Evolutionary conservation across 2,329 filamentous ascomycete genomes (phyloP).

Genomic region (Juglanconis oblonga): DNA sequence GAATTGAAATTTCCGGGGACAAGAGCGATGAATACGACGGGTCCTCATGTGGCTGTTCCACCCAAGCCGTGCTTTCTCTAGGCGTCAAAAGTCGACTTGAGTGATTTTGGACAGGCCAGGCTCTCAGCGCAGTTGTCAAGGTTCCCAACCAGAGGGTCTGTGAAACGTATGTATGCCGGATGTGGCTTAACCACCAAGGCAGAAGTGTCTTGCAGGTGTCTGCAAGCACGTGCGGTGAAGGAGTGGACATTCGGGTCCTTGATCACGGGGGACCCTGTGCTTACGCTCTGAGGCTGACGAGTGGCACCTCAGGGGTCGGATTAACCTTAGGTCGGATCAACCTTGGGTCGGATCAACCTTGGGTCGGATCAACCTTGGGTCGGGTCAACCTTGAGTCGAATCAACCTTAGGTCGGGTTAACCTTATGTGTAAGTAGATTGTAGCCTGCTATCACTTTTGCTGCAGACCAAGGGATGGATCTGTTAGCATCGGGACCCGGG

Average conservation of each 20-base stretch:
- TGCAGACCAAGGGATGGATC: rapidly evolving
- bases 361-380: not conserved
- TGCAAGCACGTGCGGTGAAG: slow-evolving; percentile 10
- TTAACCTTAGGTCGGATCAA: not conserved
- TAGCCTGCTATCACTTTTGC: not conserved
- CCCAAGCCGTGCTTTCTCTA: no score
- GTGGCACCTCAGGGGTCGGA: not conserved
- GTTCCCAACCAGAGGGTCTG: no score
- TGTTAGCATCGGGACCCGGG: not conserved
- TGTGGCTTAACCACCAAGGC: not conserved
- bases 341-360: not conserved
- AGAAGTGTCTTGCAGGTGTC: slow-evolving; percentile 7
- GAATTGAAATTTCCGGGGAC: not conserved
- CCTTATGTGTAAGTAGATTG: not conserved
- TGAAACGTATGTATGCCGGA: not conserved
- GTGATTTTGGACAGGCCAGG: no score
- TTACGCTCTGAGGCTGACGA: not conserved
- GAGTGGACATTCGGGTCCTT: slow-evolving; percentile 1
- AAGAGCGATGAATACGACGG: not conserved
- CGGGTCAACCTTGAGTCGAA: not conserved
- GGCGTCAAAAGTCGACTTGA: no score
- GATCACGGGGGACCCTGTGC: not conserved
- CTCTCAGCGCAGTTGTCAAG: no score
- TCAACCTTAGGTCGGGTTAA: not conserved
- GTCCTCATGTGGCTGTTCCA: no score